phyloP scores from a whole-genome alignment of 768 basidiomycete species.

The Suillus cothurnatus region DNA sequence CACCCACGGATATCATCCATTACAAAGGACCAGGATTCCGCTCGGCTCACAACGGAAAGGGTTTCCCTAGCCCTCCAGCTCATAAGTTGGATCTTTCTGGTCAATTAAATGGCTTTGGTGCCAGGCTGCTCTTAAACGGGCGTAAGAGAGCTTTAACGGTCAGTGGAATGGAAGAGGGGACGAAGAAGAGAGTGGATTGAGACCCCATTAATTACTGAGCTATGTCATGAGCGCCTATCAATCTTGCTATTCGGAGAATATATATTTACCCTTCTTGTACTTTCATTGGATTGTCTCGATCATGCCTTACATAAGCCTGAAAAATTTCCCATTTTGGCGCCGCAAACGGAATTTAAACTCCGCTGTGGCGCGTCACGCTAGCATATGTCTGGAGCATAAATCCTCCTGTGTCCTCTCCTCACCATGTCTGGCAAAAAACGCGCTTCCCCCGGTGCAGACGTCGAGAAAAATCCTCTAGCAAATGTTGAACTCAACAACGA shows the following conservation, averaged over 20 bases:
- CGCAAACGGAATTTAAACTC: constrained; percentile 3
- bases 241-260: constrained; percentile 17
- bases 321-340: constrained; percentile 6
- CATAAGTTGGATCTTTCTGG: constrained; percentile 37
- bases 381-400: background rate
- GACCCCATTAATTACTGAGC: background rate
- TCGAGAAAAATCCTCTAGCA: constrained; percentile 68
- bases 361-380: constrained; percentile 6
- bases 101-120: constrained; percentile 37
- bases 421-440: constrained; percentile 62
- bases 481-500: constrained; percentile 71
- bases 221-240: background rate
- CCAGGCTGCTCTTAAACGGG: constrained; percentile 34
- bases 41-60: constrained; percentile 75
- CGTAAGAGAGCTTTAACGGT: constrained; percentile 38
- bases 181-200: constrained; percentile 78
- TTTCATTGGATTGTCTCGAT: background rate
- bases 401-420: constrained; percentile 7
- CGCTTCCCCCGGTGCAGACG: constrained; percentile 76
- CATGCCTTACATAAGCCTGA: background rate
- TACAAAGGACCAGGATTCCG: constrained; percentile 91
- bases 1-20: constrained; percentile 75
- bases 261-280: constrained; percentile 4
- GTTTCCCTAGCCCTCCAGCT: constrained; percentile 47
- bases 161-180: constrained; percentile 63